phyloP scores from a whole-genome alignment of 192 early-diverging fungal species.

The Coemansia furcata region DNA sequence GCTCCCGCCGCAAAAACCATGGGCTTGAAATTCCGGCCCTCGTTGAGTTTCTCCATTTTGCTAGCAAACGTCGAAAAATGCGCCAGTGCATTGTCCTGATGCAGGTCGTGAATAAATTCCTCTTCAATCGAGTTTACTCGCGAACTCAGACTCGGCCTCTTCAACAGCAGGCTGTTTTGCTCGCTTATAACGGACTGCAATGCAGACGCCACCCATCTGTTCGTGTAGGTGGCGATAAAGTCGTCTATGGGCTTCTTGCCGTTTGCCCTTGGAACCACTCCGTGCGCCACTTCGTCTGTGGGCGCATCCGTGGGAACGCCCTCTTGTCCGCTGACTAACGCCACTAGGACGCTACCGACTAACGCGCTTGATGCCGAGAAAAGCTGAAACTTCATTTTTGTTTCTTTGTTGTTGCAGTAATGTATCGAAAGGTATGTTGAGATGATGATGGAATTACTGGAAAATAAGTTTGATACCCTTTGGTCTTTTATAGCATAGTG shows the following conservation, averaged over 20 bases:
- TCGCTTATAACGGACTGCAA: background rate
- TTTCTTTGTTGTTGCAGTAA: too few species aligned
- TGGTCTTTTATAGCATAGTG: background rate
- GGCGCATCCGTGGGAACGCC: background rate
- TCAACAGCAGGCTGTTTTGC: background rate
- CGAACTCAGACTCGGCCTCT: background rate
- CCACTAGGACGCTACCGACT: background rate
- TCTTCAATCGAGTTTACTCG: background rate
- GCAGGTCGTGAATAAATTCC: background rate
- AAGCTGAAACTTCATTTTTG: too few species aligned
- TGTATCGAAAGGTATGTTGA: background rate
- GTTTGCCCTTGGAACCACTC: background rate
- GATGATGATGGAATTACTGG: background rate
- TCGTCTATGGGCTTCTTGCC: background rate
- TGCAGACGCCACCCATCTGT: background rate
- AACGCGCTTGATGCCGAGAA: background rate
- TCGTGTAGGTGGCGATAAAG: background rate
- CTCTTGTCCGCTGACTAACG: background rate
- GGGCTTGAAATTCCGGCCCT: background rate
- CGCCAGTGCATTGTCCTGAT: background rate
- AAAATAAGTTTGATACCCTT: background rate
- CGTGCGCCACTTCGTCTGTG: background rate
- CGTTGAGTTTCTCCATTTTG: background rate
- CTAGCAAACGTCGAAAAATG: background rate
- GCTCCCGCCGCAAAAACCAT: background rate